Percentiles rank a stretch among this genome's conserved stretches.
phyloP scores from a whole-genome alignment of 1,284 basidiomycete species.

The Ustilago loliicola region DNA sequence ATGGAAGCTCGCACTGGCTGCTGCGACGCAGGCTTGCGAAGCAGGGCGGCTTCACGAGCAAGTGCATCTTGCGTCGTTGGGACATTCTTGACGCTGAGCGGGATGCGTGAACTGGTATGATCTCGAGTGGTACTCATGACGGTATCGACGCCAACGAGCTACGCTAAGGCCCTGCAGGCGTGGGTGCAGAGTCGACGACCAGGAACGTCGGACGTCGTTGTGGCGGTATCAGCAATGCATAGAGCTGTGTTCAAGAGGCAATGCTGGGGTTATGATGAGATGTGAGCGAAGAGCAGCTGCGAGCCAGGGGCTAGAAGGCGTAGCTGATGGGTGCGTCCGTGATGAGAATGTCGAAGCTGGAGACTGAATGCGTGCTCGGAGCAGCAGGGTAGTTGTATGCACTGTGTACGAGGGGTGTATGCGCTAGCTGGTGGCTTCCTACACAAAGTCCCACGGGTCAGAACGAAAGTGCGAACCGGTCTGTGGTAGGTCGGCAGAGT shows the following conservation, averaged over 20 bases:
- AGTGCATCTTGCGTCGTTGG: slow-evolving; percentile 34
- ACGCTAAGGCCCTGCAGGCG: background rate
- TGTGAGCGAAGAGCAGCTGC: background rate
- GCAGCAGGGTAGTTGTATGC: slow-evolving; percentile 19
- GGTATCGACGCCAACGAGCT: slow-evolving; percentile 8
- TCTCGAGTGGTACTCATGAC: slow-evolving; percentile 45
- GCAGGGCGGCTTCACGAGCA: slow-evolving; percentile 24
- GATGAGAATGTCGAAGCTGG: background rate
- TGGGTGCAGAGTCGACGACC: slow-evolving; percentile 12
- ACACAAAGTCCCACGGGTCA: background rate
- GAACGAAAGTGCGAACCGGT: too few relatives aligned
- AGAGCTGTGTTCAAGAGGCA: background rate
- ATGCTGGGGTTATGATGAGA: background rate
- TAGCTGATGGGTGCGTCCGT: background rate
- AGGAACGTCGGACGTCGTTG: slow-evolving; percentile 11
- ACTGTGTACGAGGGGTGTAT: slow-evolving; percentile 14
- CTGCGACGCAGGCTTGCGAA: slow-evolving; percentile 31
- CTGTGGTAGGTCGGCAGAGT: background rate
- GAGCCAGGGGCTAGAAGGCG: too few relatives aligned
- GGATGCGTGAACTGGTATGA: slow-evolving; percentile 37
- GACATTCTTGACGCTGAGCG: slow-evolving; percentile 51
- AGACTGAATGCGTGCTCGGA: slow-evolving; percentile 17
- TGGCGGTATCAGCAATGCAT: slow-evolving; percentile 21
- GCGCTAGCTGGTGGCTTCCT: background rate
- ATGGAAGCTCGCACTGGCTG: slow-evolving; percentile 15